Percentiles rank a stretch among this genome's conserved stretches.
phyloP scores from a whole-genome alignment of 345 rosid genomes.

The Eucalyptus sideroxylon region DNA sequence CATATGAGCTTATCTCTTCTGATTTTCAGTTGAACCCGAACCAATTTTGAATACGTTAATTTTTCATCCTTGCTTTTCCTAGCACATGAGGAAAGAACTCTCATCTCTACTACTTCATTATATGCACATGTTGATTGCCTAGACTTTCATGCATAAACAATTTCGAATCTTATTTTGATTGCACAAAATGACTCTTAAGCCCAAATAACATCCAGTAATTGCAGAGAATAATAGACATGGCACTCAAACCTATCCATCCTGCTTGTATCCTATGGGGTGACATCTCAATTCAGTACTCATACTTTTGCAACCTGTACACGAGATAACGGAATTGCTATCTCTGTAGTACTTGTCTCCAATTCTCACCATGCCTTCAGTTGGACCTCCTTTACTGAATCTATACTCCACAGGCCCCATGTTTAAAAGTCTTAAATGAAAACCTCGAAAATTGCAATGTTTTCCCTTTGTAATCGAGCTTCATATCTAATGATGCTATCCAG shows the following conservation, averaged over 20 bases:
- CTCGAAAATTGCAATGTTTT: neutral
- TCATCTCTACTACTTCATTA: neutral
- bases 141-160: neutral
- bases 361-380: neutral
- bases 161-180: neutral
- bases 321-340: neutral
- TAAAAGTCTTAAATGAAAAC: neutral
- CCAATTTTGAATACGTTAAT: neutral
- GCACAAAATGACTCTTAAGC: neutral
- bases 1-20: neutral
- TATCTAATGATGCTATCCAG: neutral
- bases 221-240: neutral
- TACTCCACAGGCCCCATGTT: neutral
- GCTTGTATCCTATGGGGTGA: neutral
- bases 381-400: neutral
- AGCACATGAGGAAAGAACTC: neutral
- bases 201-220: neutral
- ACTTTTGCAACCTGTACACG: neutral
- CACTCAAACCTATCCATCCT: neutral
- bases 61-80: neutral
- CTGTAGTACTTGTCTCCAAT: neutral
- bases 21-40: neutral
- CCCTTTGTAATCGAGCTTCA: neutral
- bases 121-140: neutral
- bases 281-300: neutral